Base-by-base conservation (phyloP, 495 filamentous ascomycete genomes). In the Hypoxylon cercidicola region DNA sequence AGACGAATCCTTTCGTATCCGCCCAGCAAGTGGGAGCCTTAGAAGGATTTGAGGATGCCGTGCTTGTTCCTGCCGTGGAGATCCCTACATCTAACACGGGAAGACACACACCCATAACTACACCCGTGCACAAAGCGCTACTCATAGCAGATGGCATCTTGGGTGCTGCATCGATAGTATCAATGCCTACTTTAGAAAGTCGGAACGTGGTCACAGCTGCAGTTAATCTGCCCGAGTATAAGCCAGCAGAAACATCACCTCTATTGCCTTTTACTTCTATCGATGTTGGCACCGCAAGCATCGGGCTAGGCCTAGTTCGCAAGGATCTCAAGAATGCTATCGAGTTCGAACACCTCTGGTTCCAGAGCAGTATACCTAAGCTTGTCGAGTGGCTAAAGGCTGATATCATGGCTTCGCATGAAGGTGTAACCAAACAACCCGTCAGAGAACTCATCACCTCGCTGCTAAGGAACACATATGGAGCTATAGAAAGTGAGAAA, bases 101-200 rank as follows among this genome's bases (percentile, higher is more conserved):
- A 13, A 82, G 83, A 55, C 79, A 85, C 45, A 84, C 84, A 19
- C 75, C 88, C 35, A 79, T 96, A 10, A 86, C 87, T 9, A 92
- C 93, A 54, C 93, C 95, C 0, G 92, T 97, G 13, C 95, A 99
- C 67, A 90, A 89, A 73, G 85, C 89, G 9, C 74, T 98, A 20
- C 62, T 97, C 12, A 87, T 96, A 30, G 88, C 86, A 2, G 82
- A 89, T 40, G 93, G 92, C 0, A 64, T 85, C 15, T 20, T 69
- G 9, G 84, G 82, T 13, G 81, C 79, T 3, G 72, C 76, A 16
- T 65, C 70, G 12, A 57, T 84, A 32, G 52, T 80, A 28, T 56
- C 73, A 13, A 71, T 78, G 48, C 74, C 82, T 6, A 48, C 73
- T 3, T 44, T 74, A 15, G 66, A 75, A 46, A 72, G 74, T 59